These are phyloP conservation scores for Exidia glandulosa DNA, from an alignment of 768 basidiomycete species.

Conservation along the genomic window DNA sequence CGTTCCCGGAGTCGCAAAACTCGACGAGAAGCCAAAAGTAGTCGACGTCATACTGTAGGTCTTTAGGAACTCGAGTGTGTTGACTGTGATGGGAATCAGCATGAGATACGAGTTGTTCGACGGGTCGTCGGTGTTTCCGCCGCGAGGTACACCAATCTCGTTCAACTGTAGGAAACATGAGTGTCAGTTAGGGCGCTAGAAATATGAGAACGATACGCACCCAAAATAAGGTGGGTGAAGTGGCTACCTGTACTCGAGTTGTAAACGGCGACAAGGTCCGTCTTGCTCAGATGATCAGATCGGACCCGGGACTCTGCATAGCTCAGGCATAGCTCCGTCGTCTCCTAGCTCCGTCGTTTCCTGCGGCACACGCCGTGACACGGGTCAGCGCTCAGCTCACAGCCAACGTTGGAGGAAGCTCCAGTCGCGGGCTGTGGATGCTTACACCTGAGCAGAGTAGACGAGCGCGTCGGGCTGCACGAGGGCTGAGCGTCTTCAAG, in stretches of 20 bases:
- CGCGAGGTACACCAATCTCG: not conserved
- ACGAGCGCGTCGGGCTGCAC: constrained; percentile 4
- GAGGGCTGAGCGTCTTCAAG: constrained; percentile 2
- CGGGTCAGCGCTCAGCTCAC: not conserved
- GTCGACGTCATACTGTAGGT: constrained; percentile 1
- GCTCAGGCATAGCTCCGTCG: no score
- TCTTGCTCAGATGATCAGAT: not conserved
- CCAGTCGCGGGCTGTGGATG: constrained; percentile 4
- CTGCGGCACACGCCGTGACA: not conserved
- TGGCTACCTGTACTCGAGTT: not conserved
- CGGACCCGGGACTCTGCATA: no score
- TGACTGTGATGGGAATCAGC: no score
- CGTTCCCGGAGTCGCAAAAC: constrained; percentile 1
- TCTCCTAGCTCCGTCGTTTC: constrained; percentile 4
- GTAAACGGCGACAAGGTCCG: not conserved
- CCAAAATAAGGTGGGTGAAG: constrained; percentile 2
- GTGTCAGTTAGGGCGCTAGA: not conserved
- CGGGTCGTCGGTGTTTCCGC: not conserved
- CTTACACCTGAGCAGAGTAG: constrained; percentile 6
- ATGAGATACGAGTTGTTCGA: not conserved
- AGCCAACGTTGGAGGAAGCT: not conserved
- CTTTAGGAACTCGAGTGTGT: not conserved
- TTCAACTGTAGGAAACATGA: not conserved
- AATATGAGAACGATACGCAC: not conserved
- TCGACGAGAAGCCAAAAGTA: constrained; percentile 5